Evolutionary conservation across 257 asterid genomes (phyloP), one percentile per base, ranked within the genome.

Genomic region (Capsicum rhomboideum): DNA sequence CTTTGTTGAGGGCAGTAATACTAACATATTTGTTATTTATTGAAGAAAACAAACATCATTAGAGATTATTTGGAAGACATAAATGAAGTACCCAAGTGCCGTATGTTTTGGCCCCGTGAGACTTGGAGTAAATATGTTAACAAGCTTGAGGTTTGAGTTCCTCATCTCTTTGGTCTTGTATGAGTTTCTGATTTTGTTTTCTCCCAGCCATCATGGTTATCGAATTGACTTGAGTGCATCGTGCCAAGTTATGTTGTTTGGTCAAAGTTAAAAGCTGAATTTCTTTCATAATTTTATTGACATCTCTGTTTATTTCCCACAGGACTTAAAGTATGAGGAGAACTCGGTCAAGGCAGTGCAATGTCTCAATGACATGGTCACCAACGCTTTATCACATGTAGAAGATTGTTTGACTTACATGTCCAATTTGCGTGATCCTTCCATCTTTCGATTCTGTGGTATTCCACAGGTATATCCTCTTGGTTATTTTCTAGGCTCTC

Each of bases 81-180:
- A 78, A 95, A 97, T 63, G 98, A 97, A 95, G 90, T 93, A 84
- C 99, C 99, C 67, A 95, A 92, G 89, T 91, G 98, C 40, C 98
- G 98, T 18, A 93, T 95, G 99, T 94, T 97, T 87, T 97, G 99
- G 99, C 98, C 99, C 83, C 97, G 96, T 59, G 88, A 97, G 84
- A 95, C 95, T 59, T 97, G 98, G 98, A 89, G 95, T 87, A 95
- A 95, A 92, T 97, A 96, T 86, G 98, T 89, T 28, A 86, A 91
- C 89, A 96, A 96, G 89, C 98, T 96, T 83, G 99, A 96, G 98
- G 98, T 94, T 77, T 59, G 74, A 85, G 83, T 64, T 56, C 59
- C 29, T 74, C 81, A 77, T 66, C 58, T 74, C n/a, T 81, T 82
- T 61, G 52, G 42, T 86, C 42, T 29, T 44, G 20, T 31, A 34